phyloP scores from a whole-genome alignment of 176 grass and related monocot species.

The Oryza meyeriana region DNA sequence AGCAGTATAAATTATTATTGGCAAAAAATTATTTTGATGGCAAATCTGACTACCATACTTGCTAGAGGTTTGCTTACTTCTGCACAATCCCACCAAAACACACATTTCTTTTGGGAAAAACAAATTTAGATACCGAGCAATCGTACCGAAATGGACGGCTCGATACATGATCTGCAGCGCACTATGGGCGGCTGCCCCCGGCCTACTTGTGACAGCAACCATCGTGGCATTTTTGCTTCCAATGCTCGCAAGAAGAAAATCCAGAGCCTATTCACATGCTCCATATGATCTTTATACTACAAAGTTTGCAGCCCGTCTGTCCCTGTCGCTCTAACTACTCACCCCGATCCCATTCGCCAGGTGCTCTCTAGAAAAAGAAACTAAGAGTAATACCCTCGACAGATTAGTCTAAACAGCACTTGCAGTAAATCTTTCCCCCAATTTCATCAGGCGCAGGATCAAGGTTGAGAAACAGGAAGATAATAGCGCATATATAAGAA shows the following conservation, averaged over 20 bases:
- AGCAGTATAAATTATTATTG: no score
- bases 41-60: no score
- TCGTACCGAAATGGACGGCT: not conserved
- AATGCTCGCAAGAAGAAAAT: not conserved
- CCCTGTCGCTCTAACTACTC: not conserved
- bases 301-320: not conserved
- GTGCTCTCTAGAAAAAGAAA: not conserved
- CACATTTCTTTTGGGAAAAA: not conserved
- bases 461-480: not conserved
- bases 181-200: not conserved
- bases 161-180: not conserved
- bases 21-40: not conserved
- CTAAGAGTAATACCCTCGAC: not conserved
- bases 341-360: not conserved
- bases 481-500: not conserved
- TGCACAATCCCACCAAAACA: no score
- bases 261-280: not conserved
- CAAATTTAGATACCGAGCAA: not conserved
- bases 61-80: no score
- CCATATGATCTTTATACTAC: not conserved
- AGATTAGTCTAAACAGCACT: not conserved
- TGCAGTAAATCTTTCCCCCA: no score
- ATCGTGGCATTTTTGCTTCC: not conserved
- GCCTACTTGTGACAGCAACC: slow-evolving; percentile 1
- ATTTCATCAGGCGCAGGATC: no score